phyloP scores from a whole-genome alignment of 2,329 filamentous ascomycete species.

The Botryosphaeria dothidea region DNA sequence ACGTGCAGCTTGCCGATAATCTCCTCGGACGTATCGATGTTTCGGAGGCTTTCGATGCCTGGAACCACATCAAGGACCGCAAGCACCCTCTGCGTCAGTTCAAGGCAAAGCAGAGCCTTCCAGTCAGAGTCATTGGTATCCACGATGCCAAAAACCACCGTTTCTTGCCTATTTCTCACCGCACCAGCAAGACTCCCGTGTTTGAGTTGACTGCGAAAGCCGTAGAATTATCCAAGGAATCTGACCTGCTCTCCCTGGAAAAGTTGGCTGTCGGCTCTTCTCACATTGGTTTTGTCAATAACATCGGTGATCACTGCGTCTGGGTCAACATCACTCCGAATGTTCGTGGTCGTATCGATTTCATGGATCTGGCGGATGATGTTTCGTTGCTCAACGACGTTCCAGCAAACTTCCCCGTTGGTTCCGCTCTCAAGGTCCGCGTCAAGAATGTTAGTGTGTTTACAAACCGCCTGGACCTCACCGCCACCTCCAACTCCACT shows the following conservation, averaged over 20 bases:
- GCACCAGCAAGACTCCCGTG: conserved; percentile 73
- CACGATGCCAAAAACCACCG: conserved; percentile 89
- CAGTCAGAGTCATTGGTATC: conserved; percentile 78
- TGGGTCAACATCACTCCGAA: conserved; percentile 92
- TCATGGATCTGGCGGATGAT: conserved; percentile 86
- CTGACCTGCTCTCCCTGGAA: conserved; percentile 68
- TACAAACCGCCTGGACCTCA: conserved; percentile 78
- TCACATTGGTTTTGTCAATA: conserved; percentile 87
- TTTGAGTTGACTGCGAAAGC: conserved; percentile 82
- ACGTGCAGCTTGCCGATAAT: conserved; percentile 84
- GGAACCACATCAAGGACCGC: conserved; percentile 80
- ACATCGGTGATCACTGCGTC: conserved; percentile 73
- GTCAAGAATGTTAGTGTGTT: conserved; percentile 73
- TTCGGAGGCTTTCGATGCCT: conserved; percentile 85
- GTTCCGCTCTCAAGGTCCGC: conserved; percentile 80
- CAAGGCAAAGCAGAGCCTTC: conserved; percentile 67
- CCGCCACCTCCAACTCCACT: conserved; percentile 65
- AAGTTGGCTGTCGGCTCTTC: conserved; percentile 71
- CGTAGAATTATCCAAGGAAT: conserved; percentile 57
- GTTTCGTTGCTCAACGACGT: conserved; percentile 76
- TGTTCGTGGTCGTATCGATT: conserved; percentile 78
- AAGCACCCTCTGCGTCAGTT: conserved; percentile 80
- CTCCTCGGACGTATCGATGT: conserved; percentile 91
- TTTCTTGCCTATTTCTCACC: conserved; percentile 88
- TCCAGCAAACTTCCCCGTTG: conserved; percentile 78